phyloP scores from a whole-genome alignment of 306 rosid species.

The Carpinus fangiana region DNA sequence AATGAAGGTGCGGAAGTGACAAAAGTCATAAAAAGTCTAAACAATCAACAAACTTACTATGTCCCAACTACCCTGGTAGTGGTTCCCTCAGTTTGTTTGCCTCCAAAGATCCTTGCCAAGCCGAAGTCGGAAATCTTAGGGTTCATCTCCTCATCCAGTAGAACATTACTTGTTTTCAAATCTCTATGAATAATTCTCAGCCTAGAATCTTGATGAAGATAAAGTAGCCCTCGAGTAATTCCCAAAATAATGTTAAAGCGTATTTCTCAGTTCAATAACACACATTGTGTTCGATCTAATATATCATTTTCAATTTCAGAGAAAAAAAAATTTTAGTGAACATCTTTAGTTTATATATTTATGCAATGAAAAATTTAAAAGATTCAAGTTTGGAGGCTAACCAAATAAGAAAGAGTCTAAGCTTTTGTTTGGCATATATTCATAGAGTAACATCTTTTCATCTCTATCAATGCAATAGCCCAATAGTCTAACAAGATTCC shows the following conservation, averaged over 20 bases:
- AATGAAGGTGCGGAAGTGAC: neutral
- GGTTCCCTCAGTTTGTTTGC: constrained; percentile 28
- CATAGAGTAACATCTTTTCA: constrained; percentile 17
- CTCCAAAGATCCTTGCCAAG: constrained; percentile 29
- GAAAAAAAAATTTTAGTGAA: neutral
- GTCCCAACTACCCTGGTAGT: constrained; percentile 28
- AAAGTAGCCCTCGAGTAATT: constrained; percentile 25
- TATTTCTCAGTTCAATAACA: constrained; percentile 16
- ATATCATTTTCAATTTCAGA: neutral
- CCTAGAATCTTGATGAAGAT: constrained; percentile 35
- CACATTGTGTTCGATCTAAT: constrained; percentile 13
- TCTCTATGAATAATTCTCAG: constrained; percentile 32
- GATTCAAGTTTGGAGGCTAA: neutral
- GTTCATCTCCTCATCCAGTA: constrained; percentile 25
- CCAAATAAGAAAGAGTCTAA: constrained; percentile 22
- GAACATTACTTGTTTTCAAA: constrained; percentile 26
- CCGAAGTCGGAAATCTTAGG: constrained; percentile 30
- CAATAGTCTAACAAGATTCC: constrained; percentile 7
- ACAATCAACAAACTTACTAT: constrained; percentile 20
- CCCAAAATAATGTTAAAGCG: constrained; percentile 27
- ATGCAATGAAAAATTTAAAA: too few relatives aligned
- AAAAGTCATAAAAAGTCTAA: neutral
- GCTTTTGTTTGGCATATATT: constrained; percentile 30
- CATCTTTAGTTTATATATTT: neutral
- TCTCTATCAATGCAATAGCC: constrained; percentile 17